Evolutionary conservation across 176 grass and related monocot species (phyloP).

Genomic region (Oryza nivara): DNA sequence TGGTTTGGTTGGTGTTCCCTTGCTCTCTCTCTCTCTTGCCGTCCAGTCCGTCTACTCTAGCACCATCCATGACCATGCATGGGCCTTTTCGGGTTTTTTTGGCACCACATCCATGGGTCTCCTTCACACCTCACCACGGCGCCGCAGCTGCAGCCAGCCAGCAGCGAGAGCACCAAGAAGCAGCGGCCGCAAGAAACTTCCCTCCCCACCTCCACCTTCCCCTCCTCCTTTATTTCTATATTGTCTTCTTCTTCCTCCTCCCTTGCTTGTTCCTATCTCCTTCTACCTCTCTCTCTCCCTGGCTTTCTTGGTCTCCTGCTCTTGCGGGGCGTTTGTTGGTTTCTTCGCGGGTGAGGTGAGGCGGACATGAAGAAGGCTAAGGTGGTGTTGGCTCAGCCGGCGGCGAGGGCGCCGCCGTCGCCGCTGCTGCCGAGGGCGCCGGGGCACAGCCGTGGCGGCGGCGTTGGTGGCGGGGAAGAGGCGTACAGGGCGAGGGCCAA

Average conservation of each 20-base stretch:
- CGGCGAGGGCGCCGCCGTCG: conserved; percentile 19
- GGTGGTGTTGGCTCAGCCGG: conserved; percentile 56
- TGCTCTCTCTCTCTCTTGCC: no score
- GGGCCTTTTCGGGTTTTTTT: conserved; percentile 47
- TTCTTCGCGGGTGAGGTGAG: not conserved
- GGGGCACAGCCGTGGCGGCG: not conserved
- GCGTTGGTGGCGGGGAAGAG: conserved; percentile 16
- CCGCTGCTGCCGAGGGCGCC: conserved; percentile 16
- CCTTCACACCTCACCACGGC: conserved; percentile 22
- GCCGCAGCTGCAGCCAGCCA: conserved; percentile 19
- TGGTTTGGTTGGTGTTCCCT: not conserved
- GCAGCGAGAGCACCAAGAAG: not conserved
- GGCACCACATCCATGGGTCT: conserved; percentile 28
- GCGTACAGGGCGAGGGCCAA: conserved; percentile 42
- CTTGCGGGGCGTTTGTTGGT: conserved; percentile 7
- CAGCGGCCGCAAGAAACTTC: conserved; percentile 49
- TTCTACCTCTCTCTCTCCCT: not conserved
- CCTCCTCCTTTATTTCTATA: conserved; percentile 47
- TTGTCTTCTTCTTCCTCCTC: conserved; percentile 35
- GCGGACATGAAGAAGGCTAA: conserved; percentile 38
- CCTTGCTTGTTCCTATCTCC: conserved; percentile 33
- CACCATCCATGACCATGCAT: not conserved
- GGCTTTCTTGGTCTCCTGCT: not conserved
- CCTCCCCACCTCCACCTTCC: conserved; percentile 31
- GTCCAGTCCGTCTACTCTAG: not conserved